phyloP scores from a whole-genome alignment of 2,329 filamentous ascomycete species.

The Alternaria sp. region DNA sequence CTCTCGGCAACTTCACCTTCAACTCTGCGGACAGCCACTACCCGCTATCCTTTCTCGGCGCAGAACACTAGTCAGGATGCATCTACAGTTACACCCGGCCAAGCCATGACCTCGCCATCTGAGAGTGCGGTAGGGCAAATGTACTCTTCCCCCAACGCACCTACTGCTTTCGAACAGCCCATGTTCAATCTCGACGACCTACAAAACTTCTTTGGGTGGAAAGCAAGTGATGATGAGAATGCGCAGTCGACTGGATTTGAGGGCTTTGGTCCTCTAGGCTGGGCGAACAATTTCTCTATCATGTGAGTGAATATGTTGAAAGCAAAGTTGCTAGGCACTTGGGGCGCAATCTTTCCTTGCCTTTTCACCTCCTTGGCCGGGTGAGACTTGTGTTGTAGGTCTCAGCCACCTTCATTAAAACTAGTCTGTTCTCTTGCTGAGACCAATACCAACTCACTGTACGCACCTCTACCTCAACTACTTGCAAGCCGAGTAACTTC shows the following conservation, averaged over 20 bases:
- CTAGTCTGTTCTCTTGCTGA: neutral
- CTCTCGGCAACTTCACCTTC: conserved; percentile 20
- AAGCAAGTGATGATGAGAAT: conserved; percentile 36
- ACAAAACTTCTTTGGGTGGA: conserved; percentile 48
- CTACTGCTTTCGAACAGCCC: conserved; percentile 33
- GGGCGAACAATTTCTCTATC: conserved; percentile 40
- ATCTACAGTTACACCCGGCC: conserved; percentile 20
- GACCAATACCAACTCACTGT: neutral
- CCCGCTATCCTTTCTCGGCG: conserved; percentile 25
- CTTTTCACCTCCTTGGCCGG: neutral
- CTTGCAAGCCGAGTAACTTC: no score
- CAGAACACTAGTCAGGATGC: conserved; percentile 10
- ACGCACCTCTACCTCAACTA: neutral
- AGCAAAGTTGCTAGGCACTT: neutral
- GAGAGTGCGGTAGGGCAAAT: conserved; percentile 24
- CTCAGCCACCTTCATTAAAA: neutral
- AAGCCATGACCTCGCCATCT: conserved; percentile 6
- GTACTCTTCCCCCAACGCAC: conserved; percentile 22
- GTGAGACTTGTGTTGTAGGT: neutral
- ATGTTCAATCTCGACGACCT: conserved; percentile 46
- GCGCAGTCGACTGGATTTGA: conserved; percentile 42
- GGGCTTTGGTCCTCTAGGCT: conserved; percentile 42
- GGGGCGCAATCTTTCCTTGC: neutral
- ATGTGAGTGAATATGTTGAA: conserved; percentile 26
- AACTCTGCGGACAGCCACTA: conserved; percentile 20